Evolutionary conservation across 1,284 basidiomycete species (phyloP).

Genomic region (Cutaneotrichosporon spelunceum): DNA sequence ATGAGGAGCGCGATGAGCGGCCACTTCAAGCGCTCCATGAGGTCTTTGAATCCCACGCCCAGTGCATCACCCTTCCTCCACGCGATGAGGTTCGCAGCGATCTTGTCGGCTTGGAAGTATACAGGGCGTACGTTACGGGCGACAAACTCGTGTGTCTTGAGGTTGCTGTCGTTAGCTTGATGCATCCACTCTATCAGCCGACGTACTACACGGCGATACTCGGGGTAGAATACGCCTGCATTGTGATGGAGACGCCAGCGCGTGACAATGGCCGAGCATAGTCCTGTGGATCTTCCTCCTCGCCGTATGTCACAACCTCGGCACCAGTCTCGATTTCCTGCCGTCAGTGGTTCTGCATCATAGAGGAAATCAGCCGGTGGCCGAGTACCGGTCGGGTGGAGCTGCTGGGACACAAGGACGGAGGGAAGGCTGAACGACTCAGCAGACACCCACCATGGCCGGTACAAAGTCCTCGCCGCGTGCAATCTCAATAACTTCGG

Average conservation of each 20-base stretch:
- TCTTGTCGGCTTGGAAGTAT: slow-evolving; percentile 32
- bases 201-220: slow-evolving; percentile 50
- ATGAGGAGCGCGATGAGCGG: slow-evolving; percentile 37
- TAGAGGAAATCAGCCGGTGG: neutral
- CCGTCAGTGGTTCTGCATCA: slow-evolving; percentile 11
- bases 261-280: slow-evolving; percentile 51
- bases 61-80: slow-evolving; percentile 42
- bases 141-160: slow-evolving; percentile 43
- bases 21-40: slow-evolving; percentile 31
- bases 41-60: slow-evolving; percentile 29
- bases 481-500: slow-evolving; percentile 44
- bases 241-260: slow-evolving; percentile 45
- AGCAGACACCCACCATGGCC: slow-evolving; percentile 39
- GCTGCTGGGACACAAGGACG: neutral
- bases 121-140: slow-evolving; percentile 37
- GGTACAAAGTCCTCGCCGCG: slow-evolving; percentile 52
- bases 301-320: slow-evolving; percentile 43
- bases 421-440: neutral
- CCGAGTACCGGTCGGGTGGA: neutral
- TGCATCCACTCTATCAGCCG: neutral
- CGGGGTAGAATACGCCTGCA: slow-evolving; percentile 47
- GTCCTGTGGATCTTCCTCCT: slow-evolving; percentile 44
- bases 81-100: slow-evolving; percentile 36
- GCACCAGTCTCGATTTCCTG: slow-evolving; percentile 47
- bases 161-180: slow-evolving; percentile 33